Evolutionary conservation across 768 basidiomycete species (phyloP).

Genomic region (Panellus pusillus): DNA sequence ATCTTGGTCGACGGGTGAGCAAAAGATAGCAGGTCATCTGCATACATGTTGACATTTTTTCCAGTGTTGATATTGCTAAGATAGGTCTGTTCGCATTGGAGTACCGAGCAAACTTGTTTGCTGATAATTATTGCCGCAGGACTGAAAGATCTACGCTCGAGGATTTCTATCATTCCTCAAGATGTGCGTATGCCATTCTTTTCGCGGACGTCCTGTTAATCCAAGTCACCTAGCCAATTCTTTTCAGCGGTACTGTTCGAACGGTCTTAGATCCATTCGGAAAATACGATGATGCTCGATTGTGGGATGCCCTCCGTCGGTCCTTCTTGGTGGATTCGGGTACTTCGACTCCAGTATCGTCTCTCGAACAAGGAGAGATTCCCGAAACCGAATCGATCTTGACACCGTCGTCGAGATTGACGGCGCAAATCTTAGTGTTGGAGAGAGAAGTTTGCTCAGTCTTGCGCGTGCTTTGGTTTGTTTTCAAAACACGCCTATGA

Average conservation of each 20-base stretch:
- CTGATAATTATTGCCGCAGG: background rate
- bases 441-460: conserved; percentile 71
- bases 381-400: conserved; percentile 53
- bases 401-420: conserved; percentile 79
- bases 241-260: conserved; percentile 61
- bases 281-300: conserved; percentile 58
- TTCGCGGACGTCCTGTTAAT: background rate
- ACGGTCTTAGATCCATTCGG: conserved; percentile 62
- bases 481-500: background rate
- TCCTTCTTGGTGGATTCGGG: conserved; percentile 41
- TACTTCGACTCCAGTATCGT: conserved; percentile 49
- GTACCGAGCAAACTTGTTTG: background rate
- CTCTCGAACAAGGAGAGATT: conserved; percentile 54
- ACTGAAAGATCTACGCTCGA: conserved; percentile 57
- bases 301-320: conserved; percentile 75
- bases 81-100: conserved; percentile 41
- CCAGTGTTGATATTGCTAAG: conserved; percentile 62
- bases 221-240: conserved; percentile 40
- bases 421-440: conserved; percentile 72
- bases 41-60: conserved; percentile 9
- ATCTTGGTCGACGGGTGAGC: conserved; percentile 65
- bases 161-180: conserved; percentile 68
- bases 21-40: background rate
- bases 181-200: conserved; percentile 42
- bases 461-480: conserved; percentile 75